phyloP scores from a whole-genome alignment of 306 rosid species.

The Carpinus viminea region DNA sequence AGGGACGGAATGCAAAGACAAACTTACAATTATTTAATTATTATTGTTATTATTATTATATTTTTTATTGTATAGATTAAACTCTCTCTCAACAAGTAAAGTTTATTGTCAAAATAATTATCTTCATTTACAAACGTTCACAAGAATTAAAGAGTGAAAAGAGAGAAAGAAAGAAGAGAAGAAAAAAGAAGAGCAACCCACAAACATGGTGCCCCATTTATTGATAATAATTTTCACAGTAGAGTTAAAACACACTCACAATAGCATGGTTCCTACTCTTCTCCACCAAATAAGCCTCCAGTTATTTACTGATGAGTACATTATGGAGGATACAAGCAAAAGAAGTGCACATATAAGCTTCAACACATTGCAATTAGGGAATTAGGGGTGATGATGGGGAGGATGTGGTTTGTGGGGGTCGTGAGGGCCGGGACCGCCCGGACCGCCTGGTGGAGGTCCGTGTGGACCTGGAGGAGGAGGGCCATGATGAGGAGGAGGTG shows the following conservation, averaged over 20 bases:
- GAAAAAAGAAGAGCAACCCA: not conserved
- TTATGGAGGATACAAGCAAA: not conserved
- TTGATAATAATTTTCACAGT: not conserved
- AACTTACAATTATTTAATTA: too few relatives aligned
- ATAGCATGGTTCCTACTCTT: not conserved
- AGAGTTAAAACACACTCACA: not conserved
- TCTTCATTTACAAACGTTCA: not conserved
- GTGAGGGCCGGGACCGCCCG: not conserved
- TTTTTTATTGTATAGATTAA: too few relatives aligned
- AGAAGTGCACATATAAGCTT: not conserved
- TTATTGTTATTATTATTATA: too few relatives aligned
- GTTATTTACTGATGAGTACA: not conserved
- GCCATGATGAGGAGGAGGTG: conserved; percentile 24
- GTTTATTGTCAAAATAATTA: too few relatives aligned
- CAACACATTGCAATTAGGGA: not conserved
- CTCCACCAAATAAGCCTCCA: not conserved
- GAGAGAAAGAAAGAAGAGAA: not conserved
- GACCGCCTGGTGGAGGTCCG: not conserved
- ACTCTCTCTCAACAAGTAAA: not conserved
- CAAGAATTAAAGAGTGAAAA: not conserved
- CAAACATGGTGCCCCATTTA: not conserved
- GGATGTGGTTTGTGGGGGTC: conserved; percentile 9
- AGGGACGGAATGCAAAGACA: not conserved
- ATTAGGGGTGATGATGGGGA: not conserved
- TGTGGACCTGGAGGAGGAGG: conserved; percentile 14